Evolutionary conservation across 768 basidiomycete genomes (phyloP).

Genomic region (Auricularia sp.): DNA sequence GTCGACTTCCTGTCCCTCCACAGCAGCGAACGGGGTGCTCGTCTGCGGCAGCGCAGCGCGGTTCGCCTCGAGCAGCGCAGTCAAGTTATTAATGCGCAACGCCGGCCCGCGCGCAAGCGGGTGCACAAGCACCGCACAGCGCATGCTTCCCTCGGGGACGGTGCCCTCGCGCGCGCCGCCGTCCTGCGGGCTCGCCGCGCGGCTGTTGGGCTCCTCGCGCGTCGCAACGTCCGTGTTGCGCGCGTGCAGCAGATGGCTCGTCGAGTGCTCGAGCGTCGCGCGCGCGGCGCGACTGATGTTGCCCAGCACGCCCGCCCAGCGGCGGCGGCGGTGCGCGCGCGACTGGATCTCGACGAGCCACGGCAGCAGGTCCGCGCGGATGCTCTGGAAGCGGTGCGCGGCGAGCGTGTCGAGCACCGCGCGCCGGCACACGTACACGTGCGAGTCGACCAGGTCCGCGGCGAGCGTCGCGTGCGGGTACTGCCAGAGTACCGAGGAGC

Average conservation of each 20-base stretch:
- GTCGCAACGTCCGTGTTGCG: not conserved
- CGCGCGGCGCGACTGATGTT: not conserved
- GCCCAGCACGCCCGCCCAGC: not conserved
- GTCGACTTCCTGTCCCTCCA: slow-evolving; percentile 36
- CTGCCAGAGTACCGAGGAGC: slow-evolving; percentile 66
- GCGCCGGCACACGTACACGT: slow-evolving; percentile 80
- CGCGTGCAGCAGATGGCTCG: slow-evolving; percentile 1
- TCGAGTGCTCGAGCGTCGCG: slow-evolving; percentile 8
- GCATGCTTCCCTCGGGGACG: not conserved
- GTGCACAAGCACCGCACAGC: not conserved
- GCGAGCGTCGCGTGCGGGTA: slow-evolving; percentile 65
- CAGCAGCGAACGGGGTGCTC: not conserved
- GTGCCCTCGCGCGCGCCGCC: not conserved
- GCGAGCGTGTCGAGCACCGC: slow-evolving; percentile 62
- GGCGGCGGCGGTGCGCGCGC: slow-evolving; percentile 22
- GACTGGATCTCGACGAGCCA: slow-evolving; percentile 88
- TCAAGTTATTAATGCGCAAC: not conserved
- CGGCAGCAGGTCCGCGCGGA: slow-evolving; percentile 84
- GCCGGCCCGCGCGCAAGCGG: not conserved
- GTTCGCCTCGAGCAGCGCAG: not conserved
- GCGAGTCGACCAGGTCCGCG: slow-evolving; percentile 66
- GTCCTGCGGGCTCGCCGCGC: not conserved
- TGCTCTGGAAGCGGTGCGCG: slow-evolving; percentile 55
- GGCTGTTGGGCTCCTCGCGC: not conserved
- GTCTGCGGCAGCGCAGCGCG: not conserved